A percentile compares a stretch with the other conserved stretches of the same genome.
These are phyloP conservation scores for Penicillium goetzii DNA, from an alignment of 495 filamentous ascomycete species.

Conservation along the genomic window DNA sequence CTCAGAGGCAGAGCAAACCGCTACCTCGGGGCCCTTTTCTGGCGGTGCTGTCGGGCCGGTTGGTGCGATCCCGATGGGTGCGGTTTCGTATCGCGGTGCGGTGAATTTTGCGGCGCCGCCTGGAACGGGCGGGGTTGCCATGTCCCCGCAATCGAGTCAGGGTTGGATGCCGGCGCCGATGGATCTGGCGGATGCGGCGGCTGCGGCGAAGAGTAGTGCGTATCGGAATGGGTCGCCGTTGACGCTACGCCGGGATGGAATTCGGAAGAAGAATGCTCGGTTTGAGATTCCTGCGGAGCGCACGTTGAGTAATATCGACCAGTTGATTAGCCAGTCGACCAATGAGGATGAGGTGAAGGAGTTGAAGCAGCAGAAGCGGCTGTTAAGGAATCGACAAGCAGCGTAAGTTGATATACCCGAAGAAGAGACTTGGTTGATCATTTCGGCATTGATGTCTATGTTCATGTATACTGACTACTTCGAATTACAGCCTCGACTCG, in stretches of 20 bases:
- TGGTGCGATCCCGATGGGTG: constrained; percentile 48
- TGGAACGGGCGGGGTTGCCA: constrained; percentile 51
- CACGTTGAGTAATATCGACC: constrained; percentile 92
- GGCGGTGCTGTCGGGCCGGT: constrained; percentile 56
- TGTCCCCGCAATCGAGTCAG: constrained; percentile 65
- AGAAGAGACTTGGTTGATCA: not conserved
- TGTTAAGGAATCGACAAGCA: constrained; percentile 93
- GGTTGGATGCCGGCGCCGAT: constrained; percentile 64
- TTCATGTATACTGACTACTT: constrained; percentile 40
- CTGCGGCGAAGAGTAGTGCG: constrained; percentile 73
- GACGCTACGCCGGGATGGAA: constrained; percentile 77
- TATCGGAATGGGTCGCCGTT: constrained; percentile 82
- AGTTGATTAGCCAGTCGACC: constrained; percentile 81
- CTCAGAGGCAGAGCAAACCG: constrained; percentile 57
- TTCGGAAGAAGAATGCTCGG: constrained; percentile 98
- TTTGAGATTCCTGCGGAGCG: constrained; percentile 97
- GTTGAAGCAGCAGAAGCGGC: constrained; percentile 95
- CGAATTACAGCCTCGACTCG: constrained; percentile 76
- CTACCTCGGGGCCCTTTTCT: constrained; percentile 57
- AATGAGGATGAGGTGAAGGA: constrained; percentile 97
- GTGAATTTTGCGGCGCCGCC: constrained; percentile 44
- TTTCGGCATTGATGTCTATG: constrained; percentile 10
- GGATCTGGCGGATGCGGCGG: constrained; percentile 60
- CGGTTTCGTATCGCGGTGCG: constrained; percentile 47
- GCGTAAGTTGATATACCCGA: constrained; percentile 64